Evolutionary conservation across 2,329 filamentous ascomycete genomes (phyloP).

Genomic region (Hymenoscyphus infarciens): DNA sequence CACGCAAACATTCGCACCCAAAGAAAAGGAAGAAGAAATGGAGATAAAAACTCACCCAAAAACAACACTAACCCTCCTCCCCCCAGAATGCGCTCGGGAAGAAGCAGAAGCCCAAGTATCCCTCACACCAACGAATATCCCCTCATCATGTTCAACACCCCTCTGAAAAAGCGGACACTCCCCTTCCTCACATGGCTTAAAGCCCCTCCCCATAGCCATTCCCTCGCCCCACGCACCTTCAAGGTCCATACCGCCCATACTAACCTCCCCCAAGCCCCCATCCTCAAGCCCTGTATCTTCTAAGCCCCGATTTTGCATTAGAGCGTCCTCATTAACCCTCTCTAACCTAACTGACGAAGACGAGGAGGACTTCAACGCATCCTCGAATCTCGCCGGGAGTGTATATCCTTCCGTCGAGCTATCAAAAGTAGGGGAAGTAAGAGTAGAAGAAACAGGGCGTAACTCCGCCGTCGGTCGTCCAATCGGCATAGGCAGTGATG

Average conservation of each 20-base stretch:
- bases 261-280: neutral
- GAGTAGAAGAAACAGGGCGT: neutral
- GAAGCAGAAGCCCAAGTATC: neutral
- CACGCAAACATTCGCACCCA: neutral
- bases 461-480: neutral
- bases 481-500: neutral
- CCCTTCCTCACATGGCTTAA: neutral
- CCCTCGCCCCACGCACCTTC: neutral
- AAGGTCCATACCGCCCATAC: neutral
- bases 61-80: neutral
- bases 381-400: too few species aligned
- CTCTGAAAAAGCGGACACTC: neutral
- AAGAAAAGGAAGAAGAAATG: neutral
- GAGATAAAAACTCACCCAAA: neutral
- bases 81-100: neutral
- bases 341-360: neutral
- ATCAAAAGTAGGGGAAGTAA: too few species aligned
- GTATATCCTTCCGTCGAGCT: too few species aligned
- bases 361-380: too few species aligned
- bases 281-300: neutral
- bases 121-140: neutral
- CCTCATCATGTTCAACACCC: neutral
- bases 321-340: neutral
- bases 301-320: neutral
- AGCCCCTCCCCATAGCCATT: neutral